Evolutionary conservation across 176 grass and related monocot genomes (phyloP).

Genomic region (Rhynchospora tenuis): DNA sequence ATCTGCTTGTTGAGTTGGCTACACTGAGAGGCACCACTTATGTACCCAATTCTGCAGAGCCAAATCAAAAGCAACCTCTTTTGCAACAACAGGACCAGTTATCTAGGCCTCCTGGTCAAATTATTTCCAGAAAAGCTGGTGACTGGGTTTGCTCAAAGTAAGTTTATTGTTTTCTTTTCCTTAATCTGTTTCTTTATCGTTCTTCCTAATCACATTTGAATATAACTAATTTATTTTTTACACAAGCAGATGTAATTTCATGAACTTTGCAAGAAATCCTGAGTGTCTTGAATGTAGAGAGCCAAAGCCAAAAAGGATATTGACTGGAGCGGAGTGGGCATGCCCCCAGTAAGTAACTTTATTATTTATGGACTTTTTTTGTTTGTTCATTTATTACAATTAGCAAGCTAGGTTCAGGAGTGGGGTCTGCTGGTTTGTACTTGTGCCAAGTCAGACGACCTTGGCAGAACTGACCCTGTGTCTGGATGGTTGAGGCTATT

Average conservation of each 20-base stretch:
- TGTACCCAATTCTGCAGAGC: conserved; percentile 31
- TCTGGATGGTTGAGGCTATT: background rate
- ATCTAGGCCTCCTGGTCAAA: conserved; percentile 41
- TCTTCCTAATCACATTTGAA: background rate
- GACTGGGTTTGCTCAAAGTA: conserved; percentile 91
- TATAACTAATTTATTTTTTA: conserved; percentile 6
- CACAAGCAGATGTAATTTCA: conserved; percentile 82
- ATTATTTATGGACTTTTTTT: background rate
- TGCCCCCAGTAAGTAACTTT: conserved; percentile 78
- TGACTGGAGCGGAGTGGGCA: conserved; percentile 88
- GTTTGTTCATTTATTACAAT: background rate
- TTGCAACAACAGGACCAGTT: conserved; percentile 32
- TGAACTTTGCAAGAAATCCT: conserved; percentile 84
- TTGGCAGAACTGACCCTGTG: background rate
- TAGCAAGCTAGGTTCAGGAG: background rate
- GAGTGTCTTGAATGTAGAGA: conserved; percentile 87
- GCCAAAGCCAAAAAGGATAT: conserved; percentile 55
- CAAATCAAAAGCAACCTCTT: conserved; percentile 10
- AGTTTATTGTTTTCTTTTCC: conserved; percentile 13
- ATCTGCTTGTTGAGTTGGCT: conserved; percentile 61
- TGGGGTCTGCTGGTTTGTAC: background rate
- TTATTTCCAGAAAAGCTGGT: conserved; percentile 84
- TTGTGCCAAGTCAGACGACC: background rate
- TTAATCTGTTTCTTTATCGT: background rate
- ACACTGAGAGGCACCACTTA: conserved; percentile 26